Percentiles rank a stretch among this genome's conserved stretches.
phyloP scores from a whole-genome alignment of 805 yeast genomes.

The Wickerhamiella nectarea region DNA sequence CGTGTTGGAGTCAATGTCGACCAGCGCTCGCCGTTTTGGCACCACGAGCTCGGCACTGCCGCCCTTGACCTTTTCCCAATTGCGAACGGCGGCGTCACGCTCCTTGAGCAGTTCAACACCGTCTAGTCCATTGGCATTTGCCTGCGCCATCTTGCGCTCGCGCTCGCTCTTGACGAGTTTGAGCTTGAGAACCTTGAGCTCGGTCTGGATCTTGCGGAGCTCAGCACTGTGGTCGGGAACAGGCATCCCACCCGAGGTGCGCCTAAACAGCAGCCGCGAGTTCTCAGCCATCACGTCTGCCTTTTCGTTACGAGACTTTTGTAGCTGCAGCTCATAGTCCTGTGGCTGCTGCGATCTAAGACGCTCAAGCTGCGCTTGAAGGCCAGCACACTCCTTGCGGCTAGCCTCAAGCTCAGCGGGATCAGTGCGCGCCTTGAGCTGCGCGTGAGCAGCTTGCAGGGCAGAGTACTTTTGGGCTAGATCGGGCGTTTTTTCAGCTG shows the following conservation, averaged over 20 bases:
- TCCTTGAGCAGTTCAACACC: constrained; percentile 11
- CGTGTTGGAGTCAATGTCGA: constrained; percentile 9
- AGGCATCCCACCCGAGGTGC: neutral
- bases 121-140: constrained; percentile 6
- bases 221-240: constrained; percentile 8
- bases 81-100: constrained; percentile 6
- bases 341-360: neutral
- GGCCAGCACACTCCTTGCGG: neutral
- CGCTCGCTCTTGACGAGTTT: constrained; percentile 24
- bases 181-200: constrained; percentile 24
- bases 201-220: constrained; percentile 18
- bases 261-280: constrained; percentile 14
- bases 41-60: neutral
- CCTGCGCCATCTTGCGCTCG: constrained; percentile 13
- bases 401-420: neutral
- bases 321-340: constrained; percentile 14
- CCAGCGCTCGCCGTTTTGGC: constrained; percentile 1
- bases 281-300: constrained; percentile 16
- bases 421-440: neutral
- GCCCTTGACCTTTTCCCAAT: neutral
- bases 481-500: too few relatives aligned
- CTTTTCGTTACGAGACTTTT: constrained; percentile 20
- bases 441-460: neutral
- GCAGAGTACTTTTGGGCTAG: too few relatives aligned
- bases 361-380: neutral